Evolutionary conservation across 352 stramenopile species (phyloP).

Genomic region (Phytopythium cucurbitacearum): DNA sequence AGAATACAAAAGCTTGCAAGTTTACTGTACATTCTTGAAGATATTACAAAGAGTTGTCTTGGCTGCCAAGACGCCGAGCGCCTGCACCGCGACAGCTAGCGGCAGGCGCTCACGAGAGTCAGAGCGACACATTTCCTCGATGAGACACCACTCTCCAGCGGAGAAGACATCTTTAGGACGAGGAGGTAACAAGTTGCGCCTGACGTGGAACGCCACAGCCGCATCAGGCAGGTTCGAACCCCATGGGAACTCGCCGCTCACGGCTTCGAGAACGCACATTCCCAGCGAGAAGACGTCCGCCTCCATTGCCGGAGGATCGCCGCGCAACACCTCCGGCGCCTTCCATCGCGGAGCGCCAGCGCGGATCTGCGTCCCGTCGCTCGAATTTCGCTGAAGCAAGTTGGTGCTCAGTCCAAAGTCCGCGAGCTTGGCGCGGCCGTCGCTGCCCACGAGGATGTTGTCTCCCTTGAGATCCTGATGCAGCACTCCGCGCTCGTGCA

Average conservation of each 20-base stretch:
- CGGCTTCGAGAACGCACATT: slow-evolving; percentile 30
- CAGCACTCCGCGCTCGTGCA: slow-evolving; percentile 5
- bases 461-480: slow-evolving; percentile 9
- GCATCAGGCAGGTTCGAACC: slow-evolving; percentile 11
- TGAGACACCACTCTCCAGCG: slow-evolving; percentile 24
- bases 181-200: slow-evolving; percentile 12
- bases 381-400: not conserved
- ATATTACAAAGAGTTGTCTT: not conserved
- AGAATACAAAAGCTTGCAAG: too few species aligned
- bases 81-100: slow-evolving; percentile 11
- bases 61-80: not conserved
- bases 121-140: slow-evolving; percentile 26
- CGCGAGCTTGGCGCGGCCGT: slow-evolving; percentile 7
- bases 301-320: slow-evolving; percentile 7
- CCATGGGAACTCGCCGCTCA: slow-evolving; percentile 23
- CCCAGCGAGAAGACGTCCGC: slow-evolving; percentile 26
- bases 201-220: slow-evolving; percentile 24
- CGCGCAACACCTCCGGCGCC: slow-evolving; percentile 18
- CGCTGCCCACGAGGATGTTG: slow-evolving; percentile 7
- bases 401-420: slow-evolving; percentile 7
- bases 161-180: slow-evolving; percentile 17
- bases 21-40: too few species aligned
- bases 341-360: slow-evolving; percentile 23
- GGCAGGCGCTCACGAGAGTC: slow-evolving; percentile 12
- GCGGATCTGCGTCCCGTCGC: not conserved